Evolutionary conservation across 169 alveolate genomes (phyloP).

Genomic region (Plasmodium inui): DNA sequence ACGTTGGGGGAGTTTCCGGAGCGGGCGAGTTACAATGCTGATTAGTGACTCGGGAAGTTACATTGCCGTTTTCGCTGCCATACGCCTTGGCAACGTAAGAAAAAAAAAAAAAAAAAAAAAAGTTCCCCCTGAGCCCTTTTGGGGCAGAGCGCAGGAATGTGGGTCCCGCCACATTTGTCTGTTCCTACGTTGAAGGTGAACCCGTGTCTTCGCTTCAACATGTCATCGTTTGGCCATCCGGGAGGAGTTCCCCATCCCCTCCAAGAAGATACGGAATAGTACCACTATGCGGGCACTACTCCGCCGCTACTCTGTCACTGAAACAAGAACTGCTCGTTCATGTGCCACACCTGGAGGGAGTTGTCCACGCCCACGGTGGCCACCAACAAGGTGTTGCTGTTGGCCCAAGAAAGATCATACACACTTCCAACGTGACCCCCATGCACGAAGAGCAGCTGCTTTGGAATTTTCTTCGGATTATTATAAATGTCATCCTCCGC

Average conservation of each 20-base stretch:
- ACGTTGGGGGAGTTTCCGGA: background rate
- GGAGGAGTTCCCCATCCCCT: background rate
- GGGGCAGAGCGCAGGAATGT: background rate
- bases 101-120: too few relatives aligned
- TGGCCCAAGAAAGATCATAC: constrained; percentile 83
- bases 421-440: constrained; percentile 84
- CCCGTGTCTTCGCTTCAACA: background rate
- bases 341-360: constrained; percentile 66
- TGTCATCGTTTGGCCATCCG: background rate
- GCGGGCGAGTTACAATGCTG: background rate
- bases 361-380: constrained; percentile 71
- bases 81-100: background rate
- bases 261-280: background rate
- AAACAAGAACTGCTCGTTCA: constrained; percentile 68
- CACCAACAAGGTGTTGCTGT: constrained; percentile 29
- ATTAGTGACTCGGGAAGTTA: background rate
- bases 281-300: background rate
- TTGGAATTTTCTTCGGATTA: constrained; percentile 63
- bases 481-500: constrained; percentile 62
- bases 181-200: background rate
- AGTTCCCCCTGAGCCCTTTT: background rate
- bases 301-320: background rate
- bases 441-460: constrained; percentile 81
- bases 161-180: background rate
- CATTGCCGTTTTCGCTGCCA: background rate